A percentile compares a stretch with the other conserved stretches of the same genome.
phyloP scores from a whole-genome alignment of 2,329 filamentous ascomycete genomes.

The Zymoseptoria ardabiliae region DNA sequence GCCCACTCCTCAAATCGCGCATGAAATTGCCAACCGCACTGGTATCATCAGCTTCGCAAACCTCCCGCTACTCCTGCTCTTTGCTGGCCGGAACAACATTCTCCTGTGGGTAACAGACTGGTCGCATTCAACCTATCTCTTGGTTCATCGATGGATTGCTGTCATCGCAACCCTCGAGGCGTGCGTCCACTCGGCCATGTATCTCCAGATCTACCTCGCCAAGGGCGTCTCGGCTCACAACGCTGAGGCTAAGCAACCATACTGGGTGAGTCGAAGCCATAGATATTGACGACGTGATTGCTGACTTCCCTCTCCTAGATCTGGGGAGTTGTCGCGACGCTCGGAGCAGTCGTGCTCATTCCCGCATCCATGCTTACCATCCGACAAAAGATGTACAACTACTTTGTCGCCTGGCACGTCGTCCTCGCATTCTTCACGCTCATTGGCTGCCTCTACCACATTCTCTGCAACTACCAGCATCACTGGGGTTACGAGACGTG shows the following conservation, averaged over 20 bases:
- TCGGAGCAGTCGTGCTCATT: slow-evolving; percentile 23
- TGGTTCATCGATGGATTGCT: slow-evolving; percentile 46
- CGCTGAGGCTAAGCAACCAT: background rate
- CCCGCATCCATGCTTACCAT: slow-evolving; percentile 32
- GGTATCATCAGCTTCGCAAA: slow-evolving; percentile 38
- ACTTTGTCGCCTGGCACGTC: slow-evolving; percentile 42
- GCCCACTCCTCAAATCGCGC: background rate
- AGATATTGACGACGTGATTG: background rate
- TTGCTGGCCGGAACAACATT: slow-evolving; percentile 42
- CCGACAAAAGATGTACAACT: slow-evolving; percentile 35
- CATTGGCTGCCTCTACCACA: slow-evolving; percentile 40
- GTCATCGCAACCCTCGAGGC: slow-evolving; percentile 40
- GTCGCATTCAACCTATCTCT: slow-evolving; percentile 42
- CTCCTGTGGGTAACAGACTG: slow-evolving; percentile 45
- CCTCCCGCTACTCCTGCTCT: slow-evolving; percentile 39
- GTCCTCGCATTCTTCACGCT: slow-evolving; percentile 36
- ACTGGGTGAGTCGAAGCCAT: background rate
- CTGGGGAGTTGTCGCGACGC: slow-evolving; percentile 15
- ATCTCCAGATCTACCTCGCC: slow-evolving; percentile 27
- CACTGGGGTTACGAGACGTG: slow-evolving; percentile 44
- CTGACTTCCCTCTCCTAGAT: slow-evolving; percentile 19
- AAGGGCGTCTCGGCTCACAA: background rate
- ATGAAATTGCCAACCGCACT: slow-evolving; percentile 31
- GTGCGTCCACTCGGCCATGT: slow-evolving; percentile 41
- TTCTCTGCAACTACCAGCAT: slow-evolving; percentile 30